A percentile compares a stretch with the other conserved stretches of the same genome.
Evolutionary conservation across 495 filamentous ascomycete species (phyloP).

Genomic region (Aspergillus campestris): DNA sequence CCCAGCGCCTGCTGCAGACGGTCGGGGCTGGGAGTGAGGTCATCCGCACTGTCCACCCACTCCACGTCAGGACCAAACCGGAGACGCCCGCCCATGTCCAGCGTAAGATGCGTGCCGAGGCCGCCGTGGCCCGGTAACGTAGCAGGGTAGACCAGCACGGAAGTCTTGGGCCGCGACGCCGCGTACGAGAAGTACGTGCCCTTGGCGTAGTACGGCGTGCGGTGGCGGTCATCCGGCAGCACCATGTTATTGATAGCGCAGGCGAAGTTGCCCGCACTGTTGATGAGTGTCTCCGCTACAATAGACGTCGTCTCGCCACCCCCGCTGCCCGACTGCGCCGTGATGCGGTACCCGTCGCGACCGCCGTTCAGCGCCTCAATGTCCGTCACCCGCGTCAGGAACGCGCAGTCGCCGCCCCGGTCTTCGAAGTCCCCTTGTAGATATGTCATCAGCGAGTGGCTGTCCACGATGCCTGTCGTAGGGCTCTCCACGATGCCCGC

Average conservation of each 20-base stretch:
- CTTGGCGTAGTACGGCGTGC: slow-evolving; percentile 74
- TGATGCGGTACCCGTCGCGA: slow-evolving; percentile 46
- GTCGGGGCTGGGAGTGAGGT: slow-evolving; percentile 45
- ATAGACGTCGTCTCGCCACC: slow-evolving; percentile 44
- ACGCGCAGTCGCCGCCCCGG: slow-evolving; percentile 61
- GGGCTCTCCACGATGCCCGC: slow-evolving; percentile 73
- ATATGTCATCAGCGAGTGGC: slow-evolving; percentile 72
- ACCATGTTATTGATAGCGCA: slow-evolving; percentile 76
- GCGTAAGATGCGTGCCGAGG: slow-evolving; percentile 85
- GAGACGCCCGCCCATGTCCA: slow-evolving; percentile 78
- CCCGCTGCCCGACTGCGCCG: slow-evolving; percentile 32
- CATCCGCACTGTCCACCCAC: slow-evolving; percentile 64
- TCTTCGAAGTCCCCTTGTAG: slow-evolving; percentile 73
- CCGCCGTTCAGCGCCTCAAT: slow-evolving; percentile 46
- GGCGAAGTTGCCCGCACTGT: slow-evolving; percentile 76
- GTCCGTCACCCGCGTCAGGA: slow-evolving; percentile 51
- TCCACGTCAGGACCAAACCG: slow-evolving; percentile 95
- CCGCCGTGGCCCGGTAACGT: slow-evolving; percentile 73
- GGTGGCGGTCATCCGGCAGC: slow-evolving; percentile 49
- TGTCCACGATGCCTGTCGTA: slow-evolving; percentile 85
- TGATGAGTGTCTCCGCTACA: slow-evolving; percentile 68
- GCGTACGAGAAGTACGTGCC: slow-evolving; percentile 90
- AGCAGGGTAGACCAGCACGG: slow-evolving; percentile 78
- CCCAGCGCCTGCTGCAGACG: slow-evolving; percentile 57
- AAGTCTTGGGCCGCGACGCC: slow-evolving; percentile 53